Evolutionary conservation across 768 basidiomycete species (phyloP).

Genomic region (Panus rudis): DNA sequence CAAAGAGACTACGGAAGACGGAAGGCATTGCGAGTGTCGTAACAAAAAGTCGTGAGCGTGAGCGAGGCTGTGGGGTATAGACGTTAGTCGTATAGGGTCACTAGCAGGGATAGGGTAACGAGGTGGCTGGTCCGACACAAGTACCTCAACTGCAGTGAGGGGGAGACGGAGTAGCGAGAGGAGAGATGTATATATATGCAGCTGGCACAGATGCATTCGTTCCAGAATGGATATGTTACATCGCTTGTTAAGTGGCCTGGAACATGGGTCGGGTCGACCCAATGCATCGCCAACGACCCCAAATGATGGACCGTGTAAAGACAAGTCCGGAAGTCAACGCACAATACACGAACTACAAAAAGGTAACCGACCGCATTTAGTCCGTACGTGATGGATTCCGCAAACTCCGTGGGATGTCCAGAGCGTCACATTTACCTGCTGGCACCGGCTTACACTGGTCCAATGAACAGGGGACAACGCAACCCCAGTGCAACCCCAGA

Average conservation of each 20-base stretch:
- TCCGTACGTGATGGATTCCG: conserved; percentile 2
- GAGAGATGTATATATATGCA: not conserved
- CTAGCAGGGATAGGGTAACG: not conserved
- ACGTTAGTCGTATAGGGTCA: not conserved
- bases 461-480: conserved; percentile 13
- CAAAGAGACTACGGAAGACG: conserved; percentile 43
- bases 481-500: conserved; percentile 8
- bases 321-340: not conserved
- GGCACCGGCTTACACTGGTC: conserved; percentile 5
- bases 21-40: conserved; percentile 34
- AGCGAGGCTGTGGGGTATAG: not conserved
- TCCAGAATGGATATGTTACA: not conserved
- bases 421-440: conserved; percentile 10
- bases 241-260: not conserved
- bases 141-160: not conserved
- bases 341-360: not conserved
- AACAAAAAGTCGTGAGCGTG: conserved; percentile 1
- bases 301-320: not conserved
- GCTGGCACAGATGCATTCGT: not conserved
- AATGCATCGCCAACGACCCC: no score
- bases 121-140: not conserved
- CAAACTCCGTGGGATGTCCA: conserved; percentile 12
- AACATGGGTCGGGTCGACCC: no score
- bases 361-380: not conserved
- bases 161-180: not conserved